These are phyloP conservation scores for Colletotrichum destructivum DNA, from an alignment of 2,329 filamentous ascomycete species.

Conservation along the genomic window DNA sequence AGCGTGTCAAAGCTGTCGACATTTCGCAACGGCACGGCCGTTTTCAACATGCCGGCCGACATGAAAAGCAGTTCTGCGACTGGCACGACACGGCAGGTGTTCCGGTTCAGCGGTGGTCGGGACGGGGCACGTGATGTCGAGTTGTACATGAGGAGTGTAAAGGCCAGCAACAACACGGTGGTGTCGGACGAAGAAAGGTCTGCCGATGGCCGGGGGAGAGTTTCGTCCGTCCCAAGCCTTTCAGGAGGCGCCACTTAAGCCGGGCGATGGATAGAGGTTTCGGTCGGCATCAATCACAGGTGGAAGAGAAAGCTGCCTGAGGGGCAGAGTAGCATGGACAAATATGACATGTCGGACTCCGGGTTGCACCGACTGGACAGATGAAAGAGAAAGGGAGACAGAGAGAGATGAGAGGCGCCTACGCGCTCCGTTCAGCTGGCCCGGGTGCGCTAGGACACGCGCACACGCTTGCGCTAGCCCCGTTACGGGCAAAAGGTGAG, in stretches of 20 bases:
- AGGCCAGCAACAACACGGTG: slow-evolving; percentile 68
- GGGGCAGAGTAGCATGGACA: slow-evolving; percentile 19
- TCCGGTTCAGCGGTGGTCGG: slow-evolving; percentile 66
- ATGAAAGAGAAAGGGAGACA: slow-evolving; percentile 7
- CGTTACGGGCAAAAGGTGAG: slow-evolving; percentile 13
- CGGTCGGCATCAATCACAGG: slow-evolving; percentile 15
- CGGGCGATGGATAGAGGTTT: not conserved
- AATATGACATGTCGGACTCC: slow-evolving; percentile 32
- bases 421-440: slow-evolving; percentile 5
- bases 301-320: slow-evolving; percentile 5
- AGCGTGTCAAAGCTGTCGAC: slow-evolving; percentile 59
- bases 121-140: slow-evolving; percentile 48
- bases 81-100: slow-evolving; percentile 70
- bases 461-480: slow-evolving; percentile 4
- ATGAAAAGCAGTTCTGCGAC: slow-evolving; percentile 64
- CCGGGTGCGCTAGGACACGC: slow-evolving; percentile 15
- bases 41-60: slow-evolving; percentile 64
- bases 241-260: slow-evolving; percentile 5
- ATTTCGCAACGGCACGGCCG: slow-evolving; percentile 70
- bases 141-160: slow-evolving; percentile 72
- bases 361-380: slow-evolving; percentile 28
- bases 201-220: slow-evolving; percentile 44
- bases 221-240: slow-evolving; percentile 16
- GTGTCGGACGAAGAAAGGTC: slow-evolving; percentile 62
- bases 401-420: not conserved